Evolutionary conservation across 305 asterid genomes (phyloP).

Genomic region (Fraxinus latifolia): DNA sequence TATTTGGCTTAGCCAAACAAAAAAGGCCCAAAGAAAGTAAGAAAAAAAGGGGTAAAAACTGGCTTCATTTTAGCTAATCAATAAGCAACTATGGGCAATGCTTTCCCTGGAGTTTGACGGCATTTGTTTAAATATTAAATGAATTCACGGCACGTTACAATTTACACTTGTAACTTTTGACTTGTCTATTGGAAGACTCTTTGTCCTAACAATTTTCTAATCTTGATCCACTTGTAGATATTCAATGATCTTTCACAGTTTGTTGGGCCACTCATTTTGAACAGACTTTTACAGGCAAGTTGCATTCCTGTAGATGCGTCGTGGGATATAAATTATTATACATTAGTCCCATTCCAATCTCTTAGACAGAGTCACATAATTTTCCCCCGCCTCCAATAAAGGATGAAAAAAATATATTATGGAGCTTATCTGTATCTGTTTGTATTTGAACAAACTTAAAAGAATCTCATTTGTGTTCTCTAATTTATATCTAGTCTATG

Average conservation of each 20-base stretch:
- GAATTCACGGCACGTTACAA: background rate
- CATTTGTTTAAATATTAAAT: slow-evolving; percentile 1
- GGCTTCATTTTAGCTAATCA: background rate
- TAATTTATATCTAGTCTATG: slow-evolving; percentile 57
- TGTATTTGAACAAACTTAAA: background rate
- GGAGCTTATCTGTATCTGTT: background rate
- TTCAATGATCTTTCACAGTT: slow-evolving; percentile 80
- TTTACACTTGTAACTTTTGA: slow-evolving; percentile 6
- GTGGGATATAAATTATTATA: background rate
- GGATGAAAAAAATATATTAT: background rate
- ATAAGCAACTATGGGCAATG: background rate
- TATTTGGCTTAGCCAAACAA: background rate
- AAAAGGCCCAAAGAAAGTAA: background rate
- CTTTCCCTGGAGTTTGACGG: background rate
- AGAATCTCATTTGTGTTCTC: slow-evolving; percentile 27
- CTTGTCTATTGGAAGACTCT: slow-evolving; percentile 6
- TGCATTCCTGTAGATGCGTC: slow-evolving; percentile 3
- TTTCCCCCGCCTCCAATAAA: background rate
- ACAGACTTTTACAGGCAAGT: slow-evolving; percentile 62
- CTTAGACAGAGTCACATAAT: slow-evolving; percentile 5
- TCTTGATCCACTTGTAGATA: slow-evolving; percentile 49
- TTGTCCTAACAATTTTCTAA: slow-evolving; percentile 4
- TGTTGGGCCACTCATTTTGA: slow-evolving; percentile 74
- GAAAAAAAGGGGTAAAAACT: background rate
- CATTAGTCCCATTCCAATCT: slow-evolving; percentile 5